Percentiles rank a stretch among this genome's conserved stretches.
These are phyloP conservation scores for Sordariomycetes sp. DNA, from an alignment of 2,329 filamentous ascomycete species.

Conservation along the genomic window DNA sequence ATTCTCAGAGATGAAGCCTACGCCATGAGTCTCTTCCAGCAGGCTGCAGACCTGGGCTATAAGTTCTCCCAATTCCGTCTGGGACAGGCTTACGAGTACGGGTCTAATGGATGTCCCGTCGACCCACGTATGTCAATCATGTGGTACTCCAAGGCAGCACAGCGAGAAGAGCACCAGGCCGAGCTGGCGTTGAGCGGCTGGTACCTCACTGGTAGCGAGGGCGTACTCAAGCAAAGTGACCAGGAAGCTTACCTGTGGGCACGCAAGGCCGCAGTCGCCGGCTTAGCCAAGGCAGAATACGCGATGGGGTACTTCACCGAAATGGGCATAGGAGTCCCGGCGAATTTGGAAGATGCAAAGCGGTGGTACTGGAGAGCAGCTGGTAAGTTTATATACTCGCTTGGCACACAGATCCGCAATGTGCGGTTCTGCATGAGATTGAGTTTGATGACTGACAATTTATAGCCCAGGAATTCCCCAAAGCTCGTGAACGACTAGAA, in stretches of 20 bases:
- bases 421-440: neutral
- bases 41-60: constrained; percentile 83
- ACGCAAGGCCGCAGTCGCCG: constrained; percentile 79
- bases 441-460: neutral
- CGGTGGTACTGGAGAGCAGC: constrained; percentile 97
- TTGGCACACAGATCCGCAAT: neutral
- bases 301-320: constrained; percentile 97
- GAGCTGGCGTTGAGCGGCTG: constrained; percentile 81
- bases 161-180: constrained; percentile 88
- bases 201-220: constrained; percentile 88
- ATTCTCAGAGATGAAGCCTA: constrained; percentile 77
- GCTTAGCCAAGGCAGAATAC: constrained; percentile 89
- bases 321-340: constrained; percentile 79
- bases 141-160: constrained; percentile 88
- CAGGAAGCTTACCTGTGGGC: constrained; percentile 97
- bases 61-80: constrained; percentile 91
- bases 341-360: constrained; percentile 90
- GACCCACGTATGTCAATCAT: constrained; percentile 80
- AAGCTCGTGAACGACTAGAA: constrained; percentile 85
- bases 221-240: constrained; percentile 83
- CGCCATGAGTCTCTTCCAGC: constrained; percentile 69
- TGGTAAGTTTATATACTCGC: constrained; percentile 57
- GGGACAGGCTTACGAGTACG: constrained; percentile 84
- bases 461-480: constrained; percentile 85
- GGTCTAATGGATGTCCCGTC: constrained; percentile 70